These are phyloP conservation scores for Inga laurina DNA, from an alignment of 306 rosid genomes.

Conservation along the genomic window DNA sequence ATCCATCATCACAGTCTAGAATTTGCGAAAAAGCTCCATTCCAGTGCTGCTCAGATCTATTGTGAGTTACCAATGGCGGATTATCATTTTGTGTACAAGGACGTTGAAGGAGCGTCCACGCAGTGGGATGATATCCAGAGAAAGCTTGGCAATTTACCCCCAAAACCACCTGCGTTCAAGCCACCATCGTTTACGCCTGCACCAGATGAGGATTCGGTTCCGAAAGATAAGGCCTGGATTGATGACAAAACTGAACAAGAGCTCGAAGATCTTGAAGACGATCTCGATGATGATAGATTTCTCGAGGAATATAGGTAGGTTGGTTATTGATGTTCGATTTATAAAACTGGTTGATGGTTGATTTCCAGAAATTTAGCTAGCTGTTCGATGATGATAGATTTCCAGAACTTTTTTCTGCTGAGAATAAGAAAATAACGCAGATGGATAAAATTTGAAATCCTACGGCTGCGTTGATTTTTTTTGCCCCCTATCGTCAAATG, in stretches of 20 bases:
- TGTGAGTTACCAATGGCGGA: slow-evolving; percentile 55
- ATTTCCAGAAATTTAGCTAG: background rate
- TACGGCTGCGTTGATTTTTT: background rate
- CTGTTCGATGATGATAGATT: background rate
- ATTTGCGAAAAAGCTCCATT: background rate
- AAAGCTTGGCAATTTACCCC: slow-evolving; percentile 84
- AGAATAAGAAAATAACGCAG: background rate
- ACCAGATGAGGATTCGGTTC: slow-evolving; percentile 51
- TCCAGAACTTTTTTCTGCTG: background rate
- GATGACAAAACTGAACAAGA: slow-evolving; percentile 76
- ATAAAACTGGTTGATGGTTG: background rate
- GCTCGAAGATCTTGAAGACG: slow-evolving; percentile 85
- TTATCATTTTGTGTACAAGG: slow-evolving; percentile 87
- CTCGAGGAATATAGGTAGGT: slow-evolving; percentile 95
- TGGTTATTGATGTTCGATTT: background rate
- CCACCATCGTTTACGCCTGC: slow-evolving; percentile 80
- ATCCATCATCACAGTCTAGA: background rate
- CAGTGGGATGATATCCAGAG: slow-evolving; percentile 96
- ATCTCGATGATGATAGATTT: slow-evolving; percentile 85
- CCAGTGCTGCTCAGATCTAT: background rate
- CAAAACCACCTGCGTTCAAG: slow-evolving; percentile 73
- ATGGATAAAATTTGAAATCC: background rate
- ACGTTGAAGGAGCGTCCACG: slow-evolving; percentile 87
- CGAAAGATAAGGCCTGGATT: slow-evolving; percentile 81
- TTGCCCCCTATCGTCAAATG: background rate